Base-by-base conservation (phyloP, 106 monocot genomes). In the Alisma plantagoaquatica region DNA sequence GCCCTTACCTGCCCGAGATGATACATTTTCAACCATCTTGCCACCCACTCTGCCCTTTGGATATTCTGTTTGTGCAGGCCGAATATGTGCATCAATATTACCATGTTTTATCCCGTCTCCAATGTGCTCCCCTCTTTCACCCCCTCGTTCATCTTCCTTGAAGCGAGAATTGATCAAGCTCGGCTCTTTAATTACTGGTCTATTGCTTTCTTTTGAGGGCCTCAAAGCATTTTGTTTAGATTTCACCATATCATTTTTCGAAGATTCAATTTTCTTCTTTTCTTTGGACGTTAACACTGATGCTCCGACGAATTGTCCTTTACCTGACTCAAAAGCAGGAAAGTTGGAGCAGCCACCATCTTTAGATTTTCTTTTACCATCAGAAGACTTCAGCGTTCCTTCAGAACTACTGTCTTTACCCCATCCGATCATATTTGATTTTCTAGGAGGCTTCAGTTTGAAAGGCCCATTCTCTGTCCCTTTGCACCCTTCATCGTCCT, bases 181-280 rank as follows among this genome's bases (percentile, higher is more conserved):
- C n/a, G n/a, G n/a, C n/a, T n/a, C n/a, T n/a, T n/a, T n/a, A n/a
- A n/a, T n/a, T n/a, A n/a, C n/a, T n/a, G n/a, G n/a, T 38, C 35
- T 38, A 38, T 14, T 38, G 6, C 9, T 6, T 38, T 74, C 73
- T 43, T 71, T 77, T 23, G 14, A 29, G 15, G 51, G 48, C 44
- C 62, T 77, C 24, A 23, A 14, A 7, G 5, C 29, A 60, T 67
- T 68, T 22, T 49, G 49, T 30, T 61, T 73, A 2, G 51, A 64
- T 56, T 73, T 77, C 38, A 62, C 45, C 51, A 43, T 43, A 28
- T 61, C 51, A 51, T 38, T 52, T 78, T 55, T 75, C 59, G 55
- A 41, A 62, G 53, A 52, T 35, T 47, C 68, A 16, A 24, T 67
- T 66, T 70, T 71, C 58, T 70, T 83, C 53, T 80, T 77, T 51